These are phyloP conservation scores for Raphidocelis subcapitata DNA, from an alignment of 139 green algal species.

Conservation along the genomic window DNA sequence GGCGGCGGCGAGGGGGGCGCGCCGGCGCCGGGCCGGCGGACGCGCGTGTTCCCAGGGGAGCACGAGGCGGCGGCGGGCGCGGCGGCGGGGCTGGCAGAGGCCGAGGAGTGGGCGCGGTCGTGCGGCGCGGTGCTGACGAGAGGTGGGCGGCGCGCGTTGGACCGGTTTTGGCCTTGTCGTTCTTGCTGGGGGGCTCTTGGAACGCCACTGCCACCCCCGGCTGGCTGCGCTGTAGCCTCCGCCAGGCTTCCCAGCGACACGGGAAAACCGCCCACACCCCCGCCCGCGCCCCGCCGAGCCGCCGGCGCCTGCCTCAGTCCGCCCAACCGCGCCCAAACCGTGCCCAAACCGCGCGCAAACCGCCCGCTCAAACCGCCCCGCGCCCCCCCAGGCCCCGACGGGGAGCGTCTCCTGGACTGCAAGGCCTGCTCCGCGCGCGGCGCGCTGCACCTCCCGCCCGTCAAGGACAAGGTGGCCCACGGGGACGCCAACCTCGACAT, in stretches of 20 bases:
- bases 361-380: no score
- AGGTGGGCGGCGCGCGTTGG: background rate
- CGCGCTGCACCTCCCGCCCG: slow-evolving; percentile 32
- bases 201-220: no score
- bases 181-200: no score
- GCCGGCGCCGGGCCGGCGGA: slow-evolving; percentile 53
- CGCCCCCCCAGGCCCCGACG: no score
- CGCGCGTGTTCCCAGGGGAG: slow-evolving; percentile 31
- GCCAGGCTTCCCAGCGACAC: background rate
- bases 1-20: background rate
- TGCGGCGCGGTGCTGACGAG: slow-evolving; percentile 31
- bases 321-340: no score
- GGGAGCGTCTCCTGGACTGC: no score
- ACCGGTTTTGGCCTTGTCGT: slow-evolving; percentile 7
- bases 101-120: slow-evolving; percentile 40
- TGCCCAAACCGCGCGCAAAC: no score
- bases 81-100: slow-evolving; percentile 22
- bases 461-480: slow-evolving; percentile 59
- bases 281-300: no score
- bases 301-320: no score
- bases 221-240: background rate
- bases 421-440: background rate
- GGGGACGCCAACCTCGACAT: slow-evolving; percentile 78
- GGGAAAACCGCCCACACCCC: background rate
- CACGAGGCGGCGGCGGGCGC: slow-evolving; percentile 19